Base-by-base conservation (phyloP, 140 eudicot species). In the Oenanthe javanica region DNA sequence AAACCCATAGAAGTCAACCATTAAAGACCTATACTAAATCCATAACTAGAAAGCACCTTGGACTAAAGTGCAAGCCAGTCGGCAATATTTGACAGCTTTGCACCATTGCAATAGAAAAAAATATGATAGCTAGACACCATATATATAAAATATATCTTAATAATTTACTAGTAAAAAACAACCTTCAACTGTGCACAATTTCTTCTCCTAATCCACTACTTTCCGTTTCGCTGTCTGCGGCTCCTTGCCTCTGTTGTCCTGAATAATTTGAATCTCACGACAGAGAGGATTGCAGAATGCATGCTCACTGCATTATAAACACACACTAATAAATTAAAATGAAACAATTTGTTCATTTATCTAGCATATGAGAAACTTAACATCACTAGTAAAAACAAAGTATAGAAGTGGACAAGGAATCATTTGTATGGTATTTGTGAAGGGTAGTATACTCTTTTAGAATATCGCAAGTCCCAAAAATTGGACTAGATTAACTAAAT, bases 281-380 rank as follows among this genome's bases (percentile, higher is more conserved):
- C 87, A 85, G 21, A 59, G 82, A 57, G 11, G 43, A 21, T 77
- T 81, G 76, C 87, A 85, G 75, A 81, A 85, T 9, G 82, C 87
- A 64, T 69, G 77, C 38, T 81, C 74, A 14, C 87, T 85, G 87
- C 83, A 77, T 70, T 16, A 61, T 61, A 61, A 61, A 8, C 14
- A 61, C 9, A 5, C 15, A 2, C 45, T 6, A 6, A 8, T n/a
- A 61, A 11, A n/a, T 61, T 61, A 61, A 31, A 61, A 61, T 61
- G 38, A 14, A 61, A 57, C 66, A 2, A 21, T 21, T 19, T 23
- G 2, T 6, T 21, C 21, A 12, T 54, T 18, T 55, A 8, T 55
- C 64, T 55, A 3, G 23, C 9, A 21, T 6, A 5, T 19, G 10
- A 21, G 64, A 0, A 55, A 55, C 64, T 55, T 55, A 19, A 55